phyloP scores from a whole-genome alignment of 768 basidiomycete genomes.

The Rhizopogon vinicolor region DNA sequence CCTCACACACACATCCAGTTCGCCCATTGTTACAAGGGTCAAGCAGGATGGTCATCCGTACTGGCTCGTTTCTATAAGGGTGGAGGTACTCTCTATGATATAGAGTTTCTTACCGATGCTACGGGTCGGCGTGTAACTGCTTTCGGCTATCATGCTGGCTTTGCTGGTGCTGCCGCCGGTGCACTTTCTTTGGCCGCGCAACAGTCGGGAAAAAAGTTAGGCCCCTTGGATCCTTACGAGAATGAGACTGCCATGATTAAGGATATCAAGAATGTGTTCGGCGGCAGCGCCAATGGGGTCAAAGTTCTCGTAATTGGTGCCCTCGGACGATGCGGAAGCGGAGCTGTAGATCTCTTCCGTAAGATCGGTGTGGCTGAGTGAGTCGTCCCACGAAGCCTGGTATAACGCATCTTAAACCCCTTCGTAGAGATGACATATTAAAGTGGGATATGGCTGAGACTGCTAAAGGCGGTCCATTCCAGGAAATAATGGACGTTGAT shows the following conservation, averaged over 20 bases:
- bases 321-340: slow-evolving; percentile 89
- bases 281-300: slow-evolving; percentile 65
- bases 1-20: slow-evolving; percentile 97
- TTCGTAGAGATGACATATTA: slow-evolving; percentile 77
- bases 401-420: background rate
- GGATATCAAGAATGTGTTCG: slow-evolving; percentile 61
- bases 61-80: slow-evolving; percentile 84
- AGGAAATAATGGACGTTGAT: slow-evolving; percentile 93
- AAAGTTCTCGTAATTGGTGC: slow-evolving; percentile 95
- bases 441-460: slow-evolving; percentile 99
- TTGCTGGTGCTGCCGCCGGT: slow-evolving; percentile 94
- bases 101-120: slow-evolving; percentile 90
- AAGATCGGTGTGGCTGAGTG: slow-evolving; percentile 94
- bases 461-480: slow-evolving; percentile 93
- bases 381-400: slow-evolving; percentile 24
- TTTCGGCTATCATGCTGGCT: slow-evolving; percentile 97
- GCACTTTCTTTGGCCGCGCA: slow-evolving; percentile 77
- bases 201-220: slow-evolving; percentile 54
- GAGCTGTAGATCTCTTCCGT: slow-evolving; percentile 91
- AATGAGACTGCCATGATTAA: slow-evolving; percentile 84
- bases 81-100: slow-evolving; percentile 83
- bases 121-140: slow-evolving; percentile 90
- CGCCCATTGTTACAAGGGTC: slow-evolving; percentile 95
- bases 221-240: slow-evolving; percentile 69
- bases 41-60: slow-evolving; percentile 87